Percentiles rank a stretch among this genome's conserved stretches.
These are phyloP conservation scores for Trichoderma reesei DNA, from an alignment of 495 filamentous ascomycete genomes.

Conservation along the genomic window DNA sequence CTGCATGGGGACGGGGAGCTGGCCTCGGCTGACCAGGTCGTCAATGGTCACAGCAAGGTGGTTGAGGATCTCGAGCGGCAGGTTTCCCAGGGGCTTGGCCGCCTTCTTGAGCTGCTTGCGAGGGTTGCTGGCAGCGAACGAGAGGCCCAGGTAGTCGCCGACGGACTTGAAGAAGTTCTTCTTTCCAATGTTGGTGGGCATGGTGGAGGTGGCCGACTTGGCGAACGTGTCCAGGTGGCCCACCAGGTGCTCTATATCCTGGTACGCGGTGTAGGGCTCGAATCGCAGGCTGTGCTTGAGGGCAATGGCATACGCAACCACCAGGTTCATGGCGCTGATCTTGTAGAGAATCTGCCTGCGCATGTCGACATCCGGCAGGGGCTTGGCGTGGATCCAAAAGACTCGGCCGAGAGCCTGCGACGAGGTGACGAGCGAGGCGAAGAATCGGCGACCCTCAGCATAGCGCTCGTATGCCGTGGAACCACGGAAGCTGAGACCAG, in stretches of 20 bases:
- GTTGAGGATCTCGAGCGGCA: slow-evolving; percentile 68
- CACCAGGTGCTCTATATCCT: slow-evolving; percentile 50
- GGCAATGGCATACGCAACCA: slow-evolving; percentile 65
- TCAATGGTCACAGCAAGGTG: slow-evolving; percentile 61
- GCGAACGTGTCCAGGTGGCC: slow-evolving; percentile 61
- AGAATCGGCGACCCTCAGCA: slow-evolving; percentile 65
- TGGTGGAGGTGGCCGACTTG: slow-evolving; percentile 48
- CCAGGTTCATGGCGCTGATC: slow-evolving; percentile 50
- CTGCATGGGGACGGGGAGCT: slow-evolving; percentile 41
- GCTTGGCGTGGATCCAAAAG: slow-evolving; percentile 67
- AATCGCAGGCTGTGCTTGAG: slow-evolving; percentile 84
- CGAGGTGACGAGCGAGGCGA: slow-evolving; percentile 61
- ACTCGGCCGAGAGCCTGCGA: slow-evolving; percentile 65
- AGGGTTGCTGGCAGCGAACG: slow-evolving; percentile 63
- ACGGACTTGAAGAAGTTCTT: slow-evolving; percentile 49
- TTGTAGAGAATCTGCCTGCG: slow-evolving; percentile 67
- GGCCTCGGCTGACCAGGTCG: slow-evolving; percentile 41
- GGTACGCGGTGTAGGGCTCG: slow-evolving; percentile 72
- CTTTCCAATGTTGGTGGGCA: slow-evolving; percentile 31
- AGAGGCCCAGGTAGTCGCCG: slow-evolving; percentile 62
- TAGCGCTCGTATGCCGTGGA: slow-evolving; percentile 82
- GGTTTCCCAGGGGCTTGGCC: slow-evolving; percentile 54
- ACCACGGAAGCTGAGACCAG: slow-evolving; percentile 73
- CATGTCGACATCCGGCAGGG: slow-evolving; percentile 50
- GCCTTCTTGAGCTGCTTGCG: slow-evolving; percentile 60